Evolutionary conservation across 805 yeast species (phyloP), one percentile per base, ranked within the genome.

Genomic region (Barnettozyma siamensis): DNA sequence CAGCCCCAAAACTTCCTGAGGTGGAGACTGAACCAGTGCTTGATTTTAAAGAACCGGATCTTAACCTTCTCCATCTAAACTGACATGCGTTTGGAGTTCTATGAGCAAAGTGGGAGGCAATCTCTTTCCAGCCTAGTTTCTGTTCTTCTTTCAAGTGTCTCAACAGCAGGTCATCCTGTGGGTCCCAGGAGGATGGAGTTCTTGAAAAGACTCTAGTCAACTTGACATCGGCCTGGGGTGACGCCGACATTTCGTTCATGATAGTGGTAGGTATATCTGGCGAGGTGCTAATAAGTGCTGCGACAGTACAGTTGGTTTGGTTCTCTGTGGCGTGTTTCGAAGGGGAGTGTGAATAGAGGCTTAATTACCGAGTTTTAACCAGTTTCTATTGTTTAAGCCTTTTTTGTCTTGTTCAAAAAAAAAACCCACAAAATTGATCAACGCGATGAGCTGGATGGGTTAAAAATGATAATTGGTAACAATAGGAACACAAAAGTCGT

Each of bases 21-120:
- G 33, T n/a, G 17, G 33, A 30, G 5, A n/a, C 35, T 3, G 51
- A 40, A 0, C 45, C 43, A 7, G 24, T 7, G 2, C 49, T 40
- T 16, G 55, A 37, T 44, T 69, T 67, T 38, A 68, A 48, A 19
- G 65, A 61, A 2, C 73, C 73, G 1, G 70, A 65, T 47, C 66
- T 75, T 35, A 80, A 64, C 47, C 95, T 64, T 59, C 95, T 73
- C 95, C 95, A 87, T 51, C 95, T 75, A 57, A 85, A 85, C 63
- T 85, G 94, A 54, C 95, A 85, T 2, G 94, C 94, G 57, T 85
- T 87, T 29, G 94, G 88, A 3, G 95, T 87, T 57, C 95, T 67
- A 58, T 82, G 82, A 33, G 77, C 72, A 60, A 87, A 87, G 55
- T 83, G 84, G 27, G 80, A 72, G 2, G 93, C 81, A 38, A 87